Evolutionary conservation across 148 eudicot genomes (phyloP).

Genomic region (Chenopodium formosanum): DNA sequence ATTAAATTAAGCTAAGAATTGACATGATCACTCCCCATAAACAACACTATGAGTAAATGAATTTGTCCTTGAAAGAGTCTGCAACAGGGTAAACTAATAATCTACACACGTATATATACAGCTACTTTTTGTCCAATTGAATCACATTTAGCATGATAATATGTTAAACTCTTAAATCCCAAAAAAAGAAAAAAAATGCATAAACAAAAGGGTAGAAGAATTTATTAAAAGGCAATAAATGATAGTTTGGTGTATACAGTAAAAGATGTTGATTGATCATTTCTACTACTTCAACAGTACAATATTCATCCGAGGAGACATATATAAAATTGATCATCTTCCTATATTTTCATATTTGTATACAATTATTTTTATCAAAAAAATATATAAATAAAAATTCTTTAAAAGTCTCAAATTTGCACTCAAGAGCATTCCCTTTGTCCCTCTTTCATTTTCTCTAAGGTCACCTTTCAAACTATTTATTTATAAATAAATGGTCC

Average conservation of each 20-base stretch:
- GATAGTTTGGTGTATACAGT: slow-evolving; percentile 20
- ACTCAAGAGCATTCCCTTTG: slow-evolving; percentile 29
- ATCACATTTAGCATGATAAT: background rate
- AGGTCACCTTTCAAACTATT: background rate
- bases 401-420: background rate
- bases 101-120: background rate
- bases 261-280: slow-evolving; percentile 29
- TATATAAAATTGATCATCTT: background rate
- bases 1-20: background rate
- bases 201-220: background rate
- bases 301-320: slow-evolving; percentile 7
- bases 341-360: background rate
- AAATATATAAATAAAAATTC: too few relatives aligned
- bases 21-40: background rate
- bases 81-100: background rate
- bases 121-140: background rate
- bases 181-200: background rate
- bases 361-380: too few relatives aligned
- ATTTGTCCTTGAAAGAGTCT: background rate
- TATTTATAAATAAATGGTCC: slow-evolving; percentile 17
- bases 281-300: background rate
- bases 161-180: background rate
- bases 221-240: slow-evolving; percentile 14
- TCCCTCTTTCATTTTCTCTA: slow-evolving; percentile 21
- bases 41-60: background rate